A percentile compares a stretch with the other conserved stretches of the same genome.
Conservation (phyloP, 805 yeast genomes). For the Debaryomyces maramus region DNA sequence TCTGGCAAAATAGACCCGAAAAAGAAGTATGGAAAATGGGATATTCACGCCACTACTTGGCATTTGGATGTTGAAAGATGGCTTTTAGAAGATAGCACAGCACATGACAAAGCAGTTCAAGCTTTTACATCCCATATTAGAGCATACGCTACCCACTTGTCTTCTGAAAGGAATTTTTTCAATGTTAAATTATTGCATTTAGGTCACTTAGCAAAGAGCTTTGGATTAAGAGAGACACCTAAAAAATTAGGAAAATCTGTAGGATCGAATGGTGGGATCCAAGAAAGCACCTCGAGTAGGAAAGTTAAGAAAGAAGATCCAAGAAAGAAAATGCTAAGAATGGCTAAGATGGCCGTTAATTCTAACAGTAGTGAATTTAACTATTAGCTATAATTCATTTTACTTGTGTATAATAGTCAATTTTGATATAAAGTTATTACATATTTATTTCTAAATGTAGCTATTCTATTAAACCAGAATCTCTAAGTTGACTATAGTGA, state of each 20-base stretch:
- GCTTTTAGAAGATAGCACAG: slow-evolving; percentile 65
- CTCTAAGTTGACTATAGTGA: slow-evolving; percentile 6
- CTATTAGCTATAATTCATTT: slow-evolving; percentile 26
- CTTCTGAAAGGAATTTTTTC: slow-evolving; percentile 75
- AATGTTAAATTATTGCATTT: slow-evolving; percentile 81
- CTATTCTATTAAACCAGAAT: neutral
- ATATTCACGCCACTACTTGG: slow-evolving; percentile 93
- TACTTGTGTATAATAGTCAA: neutral
- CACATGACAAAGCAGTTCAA: slow-evolving; percentile 66
- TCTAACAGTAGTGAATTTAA: slow-evolving; percentile 75
- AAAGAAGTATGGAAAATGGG: slow-evolving; percentile 65
- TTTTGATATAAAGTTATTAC: too few species aligned
- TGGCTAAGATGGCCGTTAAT: slow-evolving; percentile 69
- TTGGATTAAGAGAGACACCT: slow-evolving; percentile 94
- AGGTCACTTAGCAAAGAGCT: slow-evolving; percentile 94
- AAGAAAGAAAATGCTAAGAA: slow-evolving; percentile 68
- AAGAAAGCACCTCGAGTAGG: slow-evolving; percentile 21
- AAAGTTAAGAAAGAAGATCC: slow-evolving; percentile 63
- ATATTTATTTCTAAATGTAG: too few species aligned
- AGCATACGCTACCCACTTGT: slow-evolving; percentile 93
- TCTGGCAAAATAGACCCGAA: slow-evolving; percentile 37
- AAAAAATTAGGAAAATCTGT: slow-evolving; percentile 60
- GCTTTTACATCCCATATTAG: slow-evolving; percentile 88
- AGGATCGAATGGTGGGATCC: slow-evolving; percentile 30
- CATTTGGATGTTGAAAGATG: slow-evolving; percentile 89